phyloP scores from a whole-genome alignment of 495 filamentous ascomycete genomes.

The Beverwykella pulmonaria region DNA sequence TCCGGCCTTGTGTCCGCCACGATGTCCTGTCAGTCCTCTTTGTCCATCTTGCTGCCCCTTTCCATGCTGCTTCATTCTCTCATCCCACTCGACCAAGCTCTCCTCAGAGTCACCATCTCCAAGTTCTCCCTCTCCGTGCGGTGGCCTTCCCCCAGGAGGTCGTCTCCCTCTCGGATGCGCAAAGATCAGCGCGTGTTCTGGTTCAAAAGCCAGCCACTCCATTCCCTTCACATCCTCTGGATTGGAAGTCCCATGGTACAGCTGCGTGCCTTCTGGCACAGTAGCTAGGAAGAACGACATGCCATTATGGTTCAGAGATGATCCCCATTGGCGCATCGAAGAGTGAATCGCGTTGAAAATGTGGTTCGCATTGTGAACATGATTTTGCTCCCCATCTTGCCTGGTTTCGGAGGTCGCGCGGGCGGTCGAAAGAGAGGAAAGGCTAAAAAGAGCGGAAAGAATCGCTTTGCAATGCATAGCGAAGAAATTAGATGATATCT shows the following conservation, averaged over 20 bases:
- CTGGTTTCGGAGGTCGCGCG: background rate
- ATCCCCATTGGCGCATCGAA: constrained; percentile 71
- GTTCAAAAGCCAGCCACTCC: constrained; percentile 73
- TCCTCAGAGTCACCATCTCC: background rate
- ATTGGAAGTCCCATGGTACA: constrained; percentile 62
- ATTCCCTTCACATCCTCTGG: constrained; percentile 51
- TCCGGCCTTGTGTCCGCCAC: too few relatives aligned
- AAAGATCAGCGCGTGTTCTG: constrained; percentile 67
- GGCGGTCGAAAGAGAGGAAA: background rate
- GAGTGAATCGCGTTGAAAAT: constrained; percentile 71
- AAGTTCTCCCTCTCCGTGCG: background rate
- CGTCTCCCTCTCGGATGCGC: constrained; percentile 38
- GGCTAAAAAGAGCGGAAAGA: background rate
- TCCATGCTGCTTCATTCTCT: background rate
- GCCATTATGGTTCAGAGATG: constrained; percentile 68
- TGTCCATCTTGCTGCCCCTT: background rate
- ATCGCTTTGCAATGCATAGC: background rate
- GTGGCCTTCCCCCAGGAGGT: background rate
- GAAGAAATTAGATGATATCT: background rate
- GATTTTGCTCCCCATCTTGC: background rate
- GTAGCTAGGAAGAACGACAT: constrained; percentile 65
- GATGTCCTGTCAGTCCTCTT: too few relatives aligned
- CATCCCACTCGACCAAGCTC: background rate
- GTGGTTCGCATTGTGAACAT: constrained; percentile 46
- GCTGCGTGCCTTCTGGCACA: constrained; percentile 59